Evolutionary conservation across 306 rosid genomes (phyloP).

Genomic region (Prinsepia uniflora): DNA sequence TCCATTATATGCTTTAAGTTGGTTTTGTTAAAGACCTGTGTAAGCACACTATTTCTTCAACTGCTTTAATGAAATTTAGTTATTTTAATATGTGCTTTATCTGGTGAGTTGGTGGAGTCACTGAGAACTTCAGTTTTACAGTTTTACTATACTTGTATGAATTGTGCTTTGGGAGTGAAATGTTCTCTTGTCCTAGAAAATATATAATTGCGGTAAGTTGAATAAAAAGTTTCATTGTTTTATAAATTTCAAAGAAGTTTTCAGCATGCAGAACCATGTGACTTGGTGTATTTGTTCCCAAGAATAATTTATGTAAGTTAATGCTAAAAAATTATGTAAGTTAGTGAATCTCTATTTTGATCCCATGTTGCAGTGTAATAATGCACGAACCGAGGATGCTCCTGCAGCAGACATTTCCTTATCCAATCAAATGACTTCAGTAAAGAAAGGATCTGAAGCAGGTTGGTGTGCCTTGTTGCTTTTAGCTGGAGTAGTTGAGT

Average conservation of each 20-base stretch:
- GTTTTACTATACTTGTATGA: background rate
- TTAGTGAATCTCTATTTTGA: conserved; percentile 17
- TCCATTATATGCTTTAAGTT: background rate
- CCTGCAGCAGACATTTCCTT: conserved; percentile 82
- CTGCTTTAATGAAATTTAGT: background rate
- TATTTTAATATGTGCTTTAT: background rate
- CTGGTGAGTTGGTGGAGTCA: background rate
- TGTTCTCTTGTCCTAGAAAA: background rate
- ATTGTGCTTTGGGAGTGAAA: background rate
- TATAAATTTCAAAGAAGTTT: background rate
- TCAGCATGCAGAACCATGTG: background rate
- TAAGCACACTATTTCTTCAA: background rate
- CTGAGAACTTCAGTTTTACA: background rate
- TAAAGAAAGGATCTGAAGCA: conserved; percentile 82
- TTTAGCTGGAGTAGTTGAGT: background rate
- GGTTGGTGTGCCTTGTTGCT: conserved; percentile 47
- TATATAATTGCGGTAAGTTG: background rate
- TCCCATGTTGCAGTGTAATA: conserved; percentile 65
- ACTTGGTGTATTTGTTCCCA: background rate
- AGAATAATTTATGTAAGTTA: conserved; percentile 5
- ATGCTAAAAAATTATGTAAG: background rate
- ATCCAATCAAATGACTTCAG: conserved; percentile 55
- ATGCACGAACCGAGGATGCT: conserved; percentile 91
- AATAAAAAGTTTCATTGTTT: background rate
- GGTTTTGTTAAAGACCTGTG: background rate